These are phyloP conservation scores for Podospora pseudoanserina DNA, from an alignment of 495 filamentous ascomycete genomes.

Conservation along the genomic window DNA sequence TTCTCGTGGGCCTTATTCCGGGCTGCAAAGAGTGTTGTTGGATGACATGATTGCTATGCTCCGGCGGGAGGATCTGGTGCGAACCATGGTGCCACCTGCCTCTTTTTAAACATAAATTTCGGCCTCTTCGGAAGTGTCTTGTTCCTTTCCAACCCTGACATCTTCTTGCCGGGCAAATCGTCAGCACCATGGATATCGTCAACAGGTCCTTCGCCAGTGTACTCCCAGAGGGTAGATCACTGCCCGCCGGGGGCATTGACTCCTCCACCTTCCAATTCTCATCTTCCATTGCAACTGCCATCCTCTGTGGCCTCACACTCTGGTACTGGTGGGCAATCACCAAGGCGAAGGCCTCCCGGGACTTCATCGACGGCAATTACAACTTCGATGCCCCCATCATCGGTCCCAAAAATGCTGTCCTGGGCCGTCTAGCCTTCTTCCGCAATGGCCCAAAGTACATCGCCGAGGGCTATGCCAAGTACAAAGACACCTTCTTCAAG, in stretches of 20 bases:
- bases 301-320: neutral
- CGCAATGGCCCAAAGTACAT: neutral
- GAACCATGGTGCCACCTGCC: neutral
- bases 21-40: neutral
- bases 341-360: neutral
- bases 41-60: neutral
- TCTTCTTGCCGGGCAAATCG: neutral
- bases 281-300: neutral
- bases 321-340: neutral
- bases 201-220: neutral
- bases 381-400: neutral
- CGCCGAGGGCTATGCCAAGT: neutral
- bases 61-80: neutral
- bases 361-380: neutral
- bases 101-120: neutral
- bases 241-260: neutral
- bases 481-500: neutral
- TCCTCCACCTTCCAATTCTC: neutral
- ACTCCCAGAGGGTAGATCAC: neutral
- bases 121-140: neutral
- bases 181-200: neutral
- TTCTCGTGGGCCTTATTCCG: neutral
- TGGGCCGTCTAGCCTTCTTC: neutral
- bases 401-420: neutral
- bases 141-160: neutral